These are phyloP conservation scores for Ustilago curta DNA, from an alignment of 1,284 basidiomycete genomes.

Conservation along the genomic window DNA sequence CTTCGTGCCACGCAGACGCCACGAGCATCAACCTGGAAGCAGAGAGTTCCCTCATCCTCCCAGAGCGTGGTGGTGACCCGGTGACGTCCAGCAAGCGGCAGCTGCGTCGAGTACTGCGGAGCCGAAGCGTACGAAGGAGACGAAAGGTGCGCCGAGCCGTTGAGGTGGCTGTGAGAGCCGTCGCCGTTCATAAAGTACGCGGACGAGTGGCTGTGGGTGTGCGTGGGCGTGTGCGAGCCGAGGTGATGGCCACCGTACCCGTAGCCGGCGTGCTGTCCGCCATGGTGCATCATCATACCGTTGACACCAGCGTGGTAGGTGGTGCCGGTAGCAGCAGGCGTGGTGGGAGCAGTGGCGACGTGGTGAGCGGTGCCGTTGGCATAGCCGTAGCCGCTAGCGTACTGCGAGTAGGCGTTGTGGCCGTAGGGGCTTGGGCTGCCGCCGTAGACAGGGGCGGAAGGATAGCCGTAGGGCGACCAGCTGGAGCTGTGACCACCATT, in stretches of 20 bases:
- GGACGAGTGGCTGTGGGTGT: slow-evolving; percentile 50
- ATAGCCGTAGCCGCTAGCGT: slow-evolving; percentile 52
- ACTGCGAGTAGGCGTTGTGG: slow-evolving; percentile 55
- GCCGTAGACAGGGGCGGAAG: slow-evolving; percentile 49
- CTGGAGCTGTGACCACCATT: slow-evolving; percentile 49
- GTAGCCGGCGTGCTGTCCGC: slow-evolving; percentile 50
- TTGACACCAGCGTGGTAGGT: slow-evolving; percentile 47
- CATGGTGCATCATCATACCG: slow-evolving; percentile 59
- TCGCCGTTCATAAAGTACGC: slow-evolving; percentile 56
- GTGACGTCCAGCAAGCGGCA: slow-evolving; percentile 65
- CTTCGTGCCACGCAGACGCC: slow-evolving; percentile 68
- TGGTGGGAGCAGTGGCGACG: slow-evolving; percentile 47
- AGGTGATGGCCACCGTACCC: slow-evolving; percentile 52
- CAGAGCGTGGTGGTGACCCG: slow-evolving; percentile 68
- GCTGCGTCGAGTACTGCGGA: slow-evolving; percentile 64
- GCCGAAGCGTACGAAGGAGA: slow-evolving; percentile 61
- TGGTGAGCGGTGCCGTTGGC: slow-evolving; percentile 44
- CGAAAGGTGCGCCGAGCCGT: slow-evolving; percentile 48
- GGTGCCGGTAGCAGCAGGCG: slow-evolving; percentile 42
- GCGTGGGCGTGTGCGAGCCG: slow-evolving; percentile 50
- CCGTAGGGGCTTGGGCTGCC: slow-evolving; percentile 52
- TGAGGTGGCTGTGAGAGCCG: slow-evolving; percentile 51
- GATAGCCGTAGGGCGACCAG: slow-evolving; percentile 56
- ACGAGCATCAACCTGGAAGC: slow-evolving; percentile 68
- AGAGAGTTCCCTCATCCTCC: slow-evolving; percentile 69